Evolutionary conservation across 2,329 filamentous ascomycete species (phyloP), one percentile per base, ranked within the genome.

Genomic region (Ophiostoma piceae): DNA sequence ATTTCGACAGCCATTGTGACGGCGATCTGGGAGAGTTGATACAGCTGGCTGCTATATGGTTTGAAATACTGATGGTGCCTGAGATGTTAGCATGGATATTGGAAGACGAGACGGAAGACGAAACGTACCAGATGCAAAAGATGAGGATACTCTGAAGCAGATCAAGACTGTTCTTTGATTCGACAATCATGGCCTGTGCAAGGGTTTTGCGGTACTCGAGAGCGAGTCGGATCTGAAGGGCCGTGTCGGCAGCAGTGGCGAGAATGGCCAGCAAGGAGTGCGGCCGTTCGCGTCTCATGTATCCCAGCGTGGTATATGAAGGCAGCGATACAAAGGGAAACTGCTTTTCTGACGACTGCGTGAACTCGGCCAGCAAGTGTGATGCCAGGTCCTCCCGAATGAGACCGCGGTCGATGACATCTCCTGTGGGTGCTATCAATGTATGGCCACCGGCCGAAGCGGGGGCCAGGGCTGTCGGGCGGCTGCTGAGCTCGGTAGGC

Each of bases 131-230:
- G 39, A 69, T 67, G 57, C 73, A 72, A 43, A 74, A 75, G 1
- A 75, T 67, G 6, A 75, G 54, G n/a, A 75, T 57, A 1, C 74
- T 74, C 67, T 75, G 74, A 29, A 75, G 68, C 5, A 74, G 51
- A 64, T 75, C 73, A 1, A 75, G 70, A 35, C 71, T 74, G 66
- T 66, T 71, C 11, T 68, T 57, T 3, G 71, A 69, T n/a, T 74
- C 72, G 9, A 74, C 72, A 43, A 75, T 72, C 70, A 73, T 67
- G 7, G 68, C 54, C 57, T 75, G 72, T 2, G 73, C 73, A n/a
- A 75, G 54, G 1, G 39, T 26, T 57, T 71, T 71, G 41, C 72
- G 73, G 67, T 74, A 74, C 67, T 75, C 72, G 11, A 70, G 68
- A 1, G 72, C 71, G 57, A 75, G 68, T 11, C 66, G 69, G 5